Evolutionary conservation across 2,329 filamentous ascomycete genomes (phyloP), one percentile per base, ranked within the genome.

Genomic region (Plectosphaerella plurivora): DNA sequence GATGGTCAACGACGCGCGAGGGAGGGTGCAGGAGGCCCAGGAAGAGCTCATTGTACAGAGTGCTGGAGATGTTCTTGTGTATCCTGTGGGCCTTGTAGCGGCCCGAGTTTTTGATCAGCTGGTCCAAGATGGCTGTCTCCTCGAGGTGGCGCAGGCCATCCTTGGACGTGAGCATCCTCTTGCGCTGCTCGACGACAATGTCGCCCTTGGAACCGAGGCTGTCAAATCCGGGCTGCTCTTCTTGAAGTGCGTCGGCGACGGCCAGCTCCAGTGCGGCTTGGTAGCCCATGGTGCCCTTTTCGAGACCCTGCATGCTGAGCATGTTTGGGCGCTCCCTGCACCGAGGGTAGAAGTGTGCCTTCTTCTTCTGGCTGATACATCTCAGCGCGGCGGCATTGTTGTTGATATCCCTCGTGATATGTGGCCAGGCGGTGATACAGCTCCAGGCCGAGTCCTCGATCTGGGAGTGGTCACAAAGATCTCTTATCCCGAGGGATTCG

Each of bases 241-340:
- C 82, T 55, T 83, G 76, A 11, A 88, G 73, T 9, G 79, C 77
- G 65, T 90, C 87, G 18, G 84, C 80, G 15, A 84, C 79, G 20
- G 78, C 74, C 36, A 88, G 66, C 63, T 89, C 84, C 36, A 89
- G 71, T 8, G 86, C 87, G 20, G 86, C 83, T 58, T 82, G 78
- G 63, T 83, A 88, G 50, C 87, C 87, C 63, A 88, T 75, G 16
- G 84, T 87, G 42, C 87, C 87, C 64, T 84, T 84, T 63, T 90
- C 87, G 33, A 87, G 68, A 3, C 86, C 87, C 58, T 87, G 83
- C 73, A 86, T 84, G 71, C 83, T 87, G 54, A 89, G 74, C 86
- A 89, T 89, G 64, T 80, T 87, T 41, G 87, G 87, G 20, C 82
- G 70, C 63, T 88, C 84, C 46, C 77, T 74, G 57, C 79, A 82